Base-by-base conservation (phyloP, 768 basidiomycete genomes). In the Saitozyma podzolica region DNA sequence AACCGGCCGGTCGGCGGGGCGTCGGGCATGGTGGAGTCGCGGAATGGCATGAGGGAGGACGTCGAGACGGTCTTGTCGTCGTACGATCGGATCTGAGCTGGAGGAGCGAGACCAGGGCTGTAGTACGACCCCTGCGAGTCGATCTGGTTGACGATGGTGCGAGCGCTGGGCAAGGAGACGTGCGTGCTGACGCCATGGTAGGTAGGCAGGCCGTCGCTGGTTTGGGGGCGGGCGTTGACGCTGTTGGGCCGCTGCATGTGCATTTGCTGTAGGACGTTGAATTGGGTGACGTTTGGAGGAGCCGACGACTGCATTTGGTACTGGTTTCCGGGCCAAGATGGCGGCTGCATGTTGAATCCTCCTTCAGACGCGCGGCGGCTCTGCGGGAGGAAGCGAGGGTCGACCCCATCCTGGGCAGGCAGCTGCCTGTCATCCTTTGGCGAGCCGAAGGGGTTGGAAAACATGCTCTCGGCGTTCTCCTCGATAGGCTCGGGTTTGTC, bases 141-240 rank as follows among this genome's bases (percentile, higher is more conserved):
- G 40, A 63, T 59, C 40, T 59, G 63, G 40, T 55, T 59, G 42
- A 59, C 58, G 20, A 64, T 39, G 9, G 58, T 64, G 13, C 63
- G 41, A 16, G 61, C 61, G 8, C 50, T n/a, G n/a, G 60, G 54
- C 11, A 56, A 41, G 40, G 64, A 40, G 5, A 55, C 50, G 29
- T 62, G 29, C 8, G 42, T 39, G 19, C 16, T 8, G 29, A 60
- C 17, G 37, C 50, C 14, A 3, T 48, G 47, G 17, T 48, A 73
- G 29, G 60, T 65, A 1, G 75, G 75, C 6, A 76, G 48, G 9
- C 75, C 75, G 41, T 76, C 75, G 14, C 62, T 65, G 17, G 75
- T 76, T 52, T 76, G 75, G 4, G 75, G 75, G 41, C 75, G 60
- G 40, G 56, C 43, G 61, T 40, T 53, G 59, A 29, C 67, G 65